These are phyloP conservation scores for Teunomyces barrocoloradensis DNA, from an alignment of 805 yeast genomes.

Conservation along the genomic window DNA sequence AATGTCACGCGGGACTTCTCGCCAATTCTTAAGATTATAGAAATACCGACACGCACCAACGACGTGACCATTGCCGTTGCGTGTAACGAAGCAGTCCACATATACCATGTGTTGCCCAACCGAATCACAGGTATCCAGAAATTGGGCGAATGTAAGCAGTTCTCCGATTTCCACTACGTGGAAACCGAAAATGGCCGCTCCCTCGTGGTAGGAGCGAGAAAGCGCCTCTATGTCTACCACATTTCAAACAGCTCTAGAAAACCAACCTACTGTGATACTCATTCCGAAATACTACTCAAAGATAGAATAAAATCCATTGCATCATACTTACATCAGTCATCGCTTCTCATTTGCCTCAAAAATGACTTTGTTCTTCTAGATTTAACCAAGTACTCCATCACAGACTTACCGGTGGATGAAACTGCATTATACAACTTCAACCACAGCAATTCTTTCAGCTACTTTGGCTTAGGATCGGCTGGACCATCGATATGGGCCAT, in stretches of 20 bases:
- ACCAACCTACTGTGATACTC: slow-evolving; percentile 23
- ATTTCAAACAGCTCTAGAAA: slow-evolving; percentile 30
- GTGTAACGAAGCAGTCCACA: not conserved
- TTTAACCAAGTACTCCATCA: slow-evolving; percentile 14
- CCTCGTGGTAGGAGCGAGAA: slow-evolving; percentile 28
- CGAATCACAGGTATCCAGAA: slow-evolving; percentile 17
- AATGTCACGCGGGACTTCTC: slow-evolving; percentile 16
- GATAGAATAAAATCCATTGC: slow-evolving; percentile 28
- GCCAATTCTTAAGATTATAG: slow-evolving; percentile 16
- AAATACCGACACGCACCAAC: not conserved
- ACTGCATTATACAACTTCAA: slow-evolving; percentile 15
- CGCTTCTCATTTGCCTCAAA: slow-evolving; percentile 21
- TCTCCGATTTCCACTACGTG: slow-evolving; percentile 15
- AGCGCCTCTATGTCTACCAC: slow-evolving; percentile 26
- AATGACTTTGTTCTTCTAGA: slow-evolving; percentile 28
- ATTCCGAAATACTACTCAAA: slow-evolving; percentile 25
- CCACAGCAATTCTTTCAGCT: slow-evolving; percentile 31
- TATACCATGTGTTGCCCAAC: not conserved
- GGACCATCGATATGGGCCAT: slow-evolving; percentile 28
- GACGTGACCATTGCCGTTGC: slow-evolving; percentile 1
- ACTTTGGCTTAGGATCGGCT: slow-evolving; percentile 34
- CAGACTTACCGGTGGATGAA: slow-evolving; percentile 19
- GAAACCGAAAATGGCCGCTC: slow-evolving; percentile 17
- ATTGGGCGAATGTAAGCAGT: slow-evolving; percentile 24
- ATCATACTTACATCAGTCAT: slow-evolving; percentile 7